Evolutionary conservation across 2,329 filamentous ascomycete species (phyloP).

Genomic region (Paramyrothecium sp.): DNA sequence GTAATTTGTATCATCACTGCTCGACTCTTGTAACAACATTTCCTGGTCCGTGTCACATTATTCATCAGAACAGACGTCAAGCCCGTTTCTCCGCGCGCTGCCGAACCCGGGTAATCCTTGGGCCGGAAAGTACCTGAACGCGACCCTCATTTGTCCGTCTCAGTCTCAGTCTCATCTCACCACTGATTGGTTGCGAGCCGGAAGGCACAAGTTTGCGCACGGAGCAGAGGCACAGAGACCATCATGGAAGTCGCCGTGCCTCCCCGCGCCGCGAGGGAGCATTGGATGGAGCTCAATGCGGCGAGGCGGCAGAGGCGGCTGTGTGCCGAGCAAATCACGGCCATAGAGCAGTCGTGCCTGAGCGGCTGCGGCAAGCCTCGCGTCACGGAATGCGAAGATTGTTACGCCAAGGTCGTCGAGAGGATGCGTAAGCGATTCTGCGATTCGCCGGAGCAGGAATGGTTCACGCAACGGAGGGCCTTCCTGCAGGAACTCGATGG

Average conservation of each 20-base stretch:
- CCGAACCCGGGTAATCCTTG: too few relatives aligned
- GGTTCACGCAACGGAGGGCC: conserved; percentile 48
- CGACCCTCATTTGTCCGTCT: too few relatives aligned
- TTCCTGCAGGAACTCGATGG: conserved; percentile 50
- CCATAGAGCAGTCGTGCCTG: conserved; percentile 40
- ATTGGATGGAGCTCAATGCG: conserved; percentile 36
- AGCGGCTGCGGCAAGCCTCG: conserved; percentile 40
- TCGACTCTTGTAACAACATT: too few relatives aligned
- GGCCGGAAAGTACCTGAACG: too few relatives aligned
- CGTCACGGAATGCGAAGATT: conserved; percentile 44
- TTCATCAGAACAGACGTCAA: too few relatives aligned
- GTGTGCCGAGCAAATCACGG: conserved; percentile 39
- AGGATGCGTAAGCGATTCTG: conserved; percentile 37
- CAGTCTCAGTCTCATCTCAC: not conserved
- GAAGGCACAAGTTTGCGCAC: not conserved
- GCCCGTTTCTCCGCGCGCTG: too few relatives aligned
- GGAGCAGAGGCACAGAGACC: not conserved
- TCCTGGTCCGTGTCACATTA: too few relatives aligned
- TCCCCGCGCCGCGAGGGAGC: conserved; percentile 17
- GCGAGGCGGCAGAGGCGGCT: conserved; percentile 27
- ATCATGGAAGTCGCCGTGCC: not conserved
- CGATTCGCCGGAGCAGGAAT: conserved; percentile 38
- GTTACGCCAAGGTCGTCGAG: conserved; percentile 46
- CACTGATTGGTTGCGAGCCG: not conserved
- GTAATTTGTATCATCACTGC: not conserved